These are phyloP conservation scores for Phoma sp. DNA, from an alignment of 2,329 filamentous ascomycete genomes.

Conservation along the genomic window DNA sequence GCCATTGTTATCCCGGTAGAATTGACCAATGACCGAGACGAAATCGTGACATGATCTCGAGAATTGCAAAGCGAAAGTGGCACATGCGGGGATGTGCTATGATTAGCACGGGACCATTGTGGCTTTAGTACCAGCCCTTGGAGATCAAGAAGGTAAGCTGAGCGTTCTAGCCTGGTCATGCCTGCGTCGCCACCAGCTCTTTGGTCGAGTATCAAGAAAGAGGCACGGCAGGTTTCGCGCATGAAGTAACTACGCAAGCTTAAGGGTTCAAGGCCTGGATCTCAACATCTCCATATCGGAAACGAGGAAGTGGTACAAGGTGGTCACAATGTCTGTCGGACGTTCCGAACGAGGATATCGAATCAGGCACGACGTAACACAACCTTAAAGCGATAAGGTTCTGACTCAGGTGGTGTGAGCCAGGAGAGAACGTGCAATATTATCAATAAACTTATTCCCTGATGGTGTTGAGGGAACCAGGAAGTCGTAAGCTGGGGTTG, in stretches of 20 bases:
- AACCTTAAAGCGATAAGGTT: slow-evolving; percentile 13
- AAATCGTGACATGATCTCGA: too few species aligned
- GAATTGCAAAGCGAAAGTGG: not conserved
- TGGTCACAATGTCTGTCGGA: slow-evolving; percentile 16
- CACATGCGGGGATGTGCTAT: not conserved
- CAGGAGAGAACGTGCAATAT: slow-evolving; percentile 13
- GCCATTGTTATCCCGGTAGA: not conserved
- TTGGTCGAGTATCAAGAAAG: not conserved
- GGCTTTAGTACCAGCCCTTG: not conserved
- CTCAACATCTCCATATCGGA: slow-evolving; percentile 15
- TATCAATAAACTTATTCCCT: not conserved
- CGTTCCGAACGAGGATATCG: slow-evolving; percentile 12
- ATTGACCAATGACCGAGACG: not conserved
- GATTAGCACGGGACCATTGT: not conserved
- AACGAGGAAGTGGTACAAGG: slow-evolving; percentile 11
- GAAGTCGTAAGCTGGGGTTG: slow-evolving; percentile 8
- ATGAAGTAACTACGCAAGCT: not conserved
- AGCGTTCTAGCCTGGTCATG: slow-evolving; percentile 2
- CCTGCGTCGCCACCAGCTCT: not conserved
- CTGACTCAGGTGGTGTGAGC: slow-evolving; percentile 14
- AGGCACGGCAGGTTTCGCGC: not conserved
- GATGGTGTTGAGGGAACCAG: not conserved
- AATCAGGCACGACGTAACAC: slow-evolving; percentile 17
- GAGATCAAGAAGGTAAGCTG: not conserved
- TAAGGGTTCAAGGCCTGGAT: slow-evolving; percentile 3